phyloP scores from a whole-genome alignment of 2,329 filamentous ascomycete genomes.

The Lecanicillium sp. region DNA sequence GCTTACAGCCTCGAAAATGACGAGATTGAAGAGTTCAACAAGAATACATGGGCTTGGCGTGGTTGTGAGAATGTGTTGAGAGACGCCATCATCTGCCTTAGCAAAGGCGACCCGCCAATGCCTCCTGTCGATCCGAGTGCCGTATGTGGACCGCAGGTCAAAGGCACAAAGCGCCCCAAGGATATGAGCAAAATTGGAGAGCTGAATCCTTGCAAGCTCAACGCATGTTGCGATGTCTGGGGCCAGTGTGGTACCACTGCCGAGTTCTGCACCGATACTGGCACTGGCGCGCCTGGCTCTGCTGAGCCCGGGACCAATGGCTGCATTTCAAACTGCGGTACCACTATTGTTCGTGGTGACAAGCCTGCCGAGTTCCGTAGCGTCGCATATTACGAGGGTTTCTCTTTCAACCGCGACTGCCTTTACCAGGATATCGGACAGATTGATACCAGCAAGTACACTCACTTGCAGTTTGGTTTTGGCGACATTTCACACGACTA shows the following conservation, averaged over 20 bases:
- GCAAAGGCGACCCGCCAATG: slow-evolving; percentile 14
- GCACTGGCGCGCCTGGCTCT: slow-evolving; percentile 6
- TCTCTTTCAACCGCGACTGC: slow-evolving; percentile 10
- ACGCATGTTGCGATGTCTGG: slow-evolving; percentile 24
- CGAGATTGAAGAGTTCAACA: slow-evolving; percentile 17
- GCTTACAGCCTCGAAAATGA: slow-evolving; percentile 10
- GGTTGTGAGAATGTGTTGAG: slow-evolving; percentile 11
- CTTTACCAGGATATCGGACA: slow-evolving; percentile 16
- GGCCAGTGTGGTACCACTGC: slow-evolving; percentile 31
- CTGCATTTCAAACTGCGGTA: slow-evolving; percentile 8
- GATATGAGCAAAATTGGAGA: slow-evolving; percentile 9
- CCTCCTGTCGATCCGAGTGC: slow-evolving; percentile 11
- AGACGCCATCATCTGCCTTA: slow-evolving; percentile 14
- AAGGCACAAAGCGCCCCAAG: slow-evolving; percentile 13
- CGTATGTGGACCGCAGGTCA: slow-evolving; percentile 14
- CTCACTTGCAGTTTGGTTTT: slow-evolving; percentile 18
- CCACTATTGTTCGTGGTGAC: slow-evolving; percentile 10
- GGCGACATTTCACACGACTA: slow-evolving; percentile 14
- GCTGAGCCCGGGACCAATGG: slow-evolving; percentile 3
- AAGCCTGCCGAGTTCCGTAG: slow-evolving; percentile 13
- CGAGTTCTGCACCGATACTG: slow-evolving; percentile 25
- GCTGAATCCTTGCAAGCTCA: slow-evolving; percentile 22
- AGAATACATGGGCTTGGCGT: slow-evolving; percentile 17
- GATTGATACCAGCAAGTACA: slow-evolving; percentile 11
- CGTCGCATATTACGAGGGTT: slow-evolving; percentile 15